phyloP scores from a whole-genome alignment of 176 grass and related monocot genomes.

The Bolboschoenus planiculmis region DNA sequence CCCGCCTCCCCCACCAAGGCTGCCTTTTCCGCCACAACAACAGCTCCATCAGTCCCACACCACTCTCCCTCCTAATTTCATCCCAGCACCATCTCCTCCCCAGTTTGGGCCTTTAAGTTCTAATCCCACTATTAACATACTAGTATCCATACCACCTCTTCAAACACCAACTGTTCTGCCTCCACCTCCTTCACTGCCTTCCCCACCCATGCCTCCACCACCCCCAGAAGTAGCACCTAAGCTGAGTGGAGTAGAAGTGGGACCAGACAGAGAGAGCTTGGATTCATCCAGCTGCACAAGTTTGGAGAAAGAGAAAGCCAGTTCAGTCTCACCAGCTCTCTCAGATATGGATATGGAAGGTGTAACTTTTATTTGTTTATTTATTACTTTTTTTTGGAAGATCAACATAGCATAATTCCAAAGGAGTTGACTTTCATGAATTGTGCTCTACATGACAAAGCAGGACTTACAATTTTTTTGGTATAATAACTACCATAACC shows the following conservation, averaged over 20 bases:
- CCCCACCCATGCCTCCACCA: conserved; percentile 22
- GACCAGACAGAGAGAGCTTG: conserved; percentile 16
- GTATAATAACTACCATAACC: neutral
- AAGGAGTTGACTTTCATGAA: neutral
- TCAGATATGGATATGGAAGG: conserved; percentile 98
- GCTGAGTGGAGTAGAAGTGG: conserved; percentile 21
- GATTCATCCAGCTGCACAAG: neutral
- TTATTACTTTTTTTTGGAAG: neutral
- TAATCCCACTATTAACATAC: conserved; percentile 25
- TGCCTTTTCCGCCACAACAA: conserved; percentile 26
- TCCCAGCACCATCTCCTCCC: conserved; percentile 22
- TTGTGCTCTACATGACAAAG: neutral
- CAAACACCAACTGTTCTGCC: conserved; percentile 23
- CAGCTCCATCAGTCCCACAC: conserved; percentile 23
- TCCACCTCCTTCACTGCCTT: conserved; percentile 29
- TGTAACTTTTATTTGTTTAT: conserved; percentile 17
- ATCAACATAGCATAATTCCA: neutral
- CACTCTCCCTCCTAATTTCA: conserved; percentile 24
- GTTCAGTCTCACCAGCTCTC: conserved; percentile 37
- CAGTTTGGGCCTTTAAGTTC: conserved; percentile 12
- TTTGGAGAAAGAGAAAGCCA: neutral
- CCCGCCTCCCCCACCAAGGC: conserved; percentile 21
- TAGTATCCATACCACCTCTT: conserved; percentile 14
- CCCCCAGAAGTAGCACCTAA: conserved; percentile 11
- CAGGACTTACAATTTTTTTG: neutral